Base-by-base conservation (phyloP, 768 basidiomycete genomes). In the Xerocomus potaroensis region DNA sequence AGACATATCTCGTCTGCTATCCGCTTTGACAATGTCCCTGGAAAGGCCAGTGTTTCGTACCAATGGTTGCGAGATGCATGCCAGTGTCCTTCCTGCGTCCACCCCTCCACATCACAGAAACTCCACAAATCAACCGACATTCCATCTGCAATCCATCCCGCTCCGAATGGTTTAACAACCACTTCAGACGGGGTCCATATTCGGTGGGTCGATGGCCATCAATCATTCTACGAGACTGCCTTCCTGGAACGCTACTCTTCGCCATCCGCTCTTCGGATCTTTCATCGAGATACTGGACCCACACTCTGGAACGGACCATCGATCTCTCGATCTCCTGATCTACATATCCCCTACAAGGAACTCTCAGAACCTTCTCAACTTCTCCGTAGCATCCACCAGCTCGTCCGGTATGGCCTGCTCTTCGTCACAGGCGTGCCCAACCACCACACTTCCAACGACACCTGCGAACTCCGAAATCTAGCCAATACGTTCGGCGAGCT, bases 51-150 rank as follows among this genome's bases (percentile, higher is more conserved):
- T 9, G 81, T 89, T 54, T 77, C 87, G 0, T 83, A 78, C 57
- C 66, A 80, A 45, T 93, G 90, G 83, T 77, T 98, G 9, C 81
- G 92, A 19, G 93, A 97, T 58, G 78, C 87, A 0, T 96, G 92
- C 55, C 80, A 78, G 47, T 91, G 86, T 33, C 67, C 79, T 0
- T 57, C 68, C 2, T 93, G 87, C 53, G 64, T 94, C 8, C 88
- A 96, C 55, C 83, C 88, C 0, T 77, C 81, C 4, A 91, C 85
- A 0, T 70, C 66, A 3, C 94, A 97, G 65, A 89, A 89, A 57
- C 71, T 91, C 0, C 81, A 82, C 58, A 69, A 77, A 41, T 79
- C 85, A 2, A 81, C 83, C 0, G 87, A 89, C 55, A 67, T 88
- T 19, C 75, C 80, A 0, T 39, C 62, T 10, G 71, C 80, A 39